Percentiles rank a stretch among this genome's conserved stretches.
Conservation (phyloP, 257 asterid genomes). For the Solanum neorickii region DNA sequence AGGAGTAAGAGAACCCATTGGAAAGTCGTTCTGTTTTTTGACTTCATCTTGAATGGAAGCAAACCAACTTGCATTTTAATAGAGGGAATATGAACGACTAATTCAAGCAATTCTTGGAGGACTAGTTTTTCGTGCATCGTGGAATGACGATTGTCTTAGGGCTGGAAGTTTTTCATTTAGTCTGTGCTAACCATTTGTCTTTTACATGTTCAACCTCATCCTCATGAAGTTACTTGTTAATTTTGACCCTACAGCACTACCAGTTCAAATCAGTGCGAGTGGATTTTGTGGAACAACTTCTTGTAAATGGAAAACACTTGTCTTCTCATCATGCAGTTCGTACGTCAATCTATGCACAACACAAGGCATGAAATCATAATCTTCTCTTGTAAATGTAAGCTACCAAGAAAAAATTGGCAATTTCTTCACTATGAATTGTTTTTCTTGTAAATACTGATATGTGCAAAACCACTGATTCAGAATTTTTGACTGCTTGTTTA, state of each 20-base stretch:
- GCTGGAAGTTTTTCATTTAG: neutral
- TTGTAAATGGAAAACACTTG: constrained; percentile 69
- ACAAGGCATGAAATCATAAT: constrained; percentile 21
- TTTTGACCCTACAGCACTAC: constrained; percentile 38
- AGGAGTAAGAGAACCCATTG: neutral
- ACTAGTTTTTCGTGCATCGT: neutral
- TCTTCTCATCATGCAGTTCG: constrained; percentile 39
- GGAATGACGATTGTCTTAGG: neutral
- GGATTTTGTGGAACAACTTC: constrained; percentile 77
- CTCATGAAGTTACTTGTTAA: neutral
- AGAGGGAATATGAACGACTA: neutral
- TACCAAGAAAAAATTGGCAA: neutral
- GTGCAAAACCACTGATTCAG: neutral
- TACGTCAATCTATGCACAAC: constrained; percentile 69
- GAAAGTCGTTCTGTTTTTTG: neutral
- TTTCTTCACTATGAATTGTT: neutral
- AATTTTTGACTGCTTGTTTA: neutral
- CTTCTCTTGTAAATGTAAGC: neutral
- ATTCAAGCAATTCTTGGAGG: neutral
- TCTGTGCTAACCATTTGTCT: neutral
- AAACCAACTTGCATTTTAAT: neutral
- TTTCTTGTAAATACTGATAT: neutral
- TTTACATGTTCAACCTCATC: neutral
- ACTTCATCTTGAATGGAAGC: neutral
- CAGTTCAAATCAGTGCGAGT: constrained; percentile 76